A percentile compares a stretch with the other conserved stretches of the same genome.
Evolutionary conservation across 2,329 filamentous ascomycete species (phyloP).

Genomic region (Clonostachys rosea): DNA sequence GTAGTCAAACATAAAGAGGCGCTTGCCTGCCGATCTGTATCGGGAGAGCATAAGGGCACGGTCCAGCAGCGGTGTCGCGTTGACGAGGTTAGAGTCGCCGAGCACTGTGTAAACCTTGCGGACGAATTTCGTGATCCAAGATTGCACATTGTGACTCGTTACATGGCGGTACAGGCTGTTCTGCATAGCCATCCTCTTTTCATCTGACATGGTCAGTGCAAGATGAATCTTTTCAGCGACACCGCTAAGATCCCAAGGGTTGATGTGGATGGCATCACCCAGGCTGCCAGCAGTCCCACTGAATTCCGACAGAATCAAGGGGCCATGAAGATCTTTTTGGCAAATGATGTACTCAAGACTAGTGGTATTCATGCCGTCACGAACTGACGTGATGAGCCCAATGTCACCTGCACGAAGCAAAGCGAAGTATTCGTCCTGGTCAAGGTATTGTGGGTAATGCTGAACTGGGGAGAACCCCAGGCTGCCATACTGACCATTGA

Average conservation of each 20-base stretch:
- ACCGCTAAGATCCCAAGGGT: slow-evolving; percentile 86
- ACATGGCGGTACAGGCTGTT: slow-evolving; percentile 76
- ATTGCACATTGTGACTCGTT: slow-evolving; percentile 77
- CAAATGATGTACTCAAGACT: slow-evolving; percentile 92
- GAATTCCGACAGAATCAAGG: slow-evolving; percentile 92
- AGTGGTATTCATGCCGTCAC: slow-evolving; percentile 97
- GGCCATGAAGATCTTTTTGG: slow-evolving; percentile 81
- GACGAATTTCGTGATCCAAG: slow-evolving; percentile 79
- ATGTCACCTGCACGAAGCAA: slow-evolving; percentile 88
- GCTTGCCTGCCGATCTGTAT: slow-evolving; percentile 71
- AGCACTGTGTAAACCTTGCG: slow-evolving; percentile 77
- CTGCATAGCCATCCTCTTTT: slow-evolving; percentile 66
- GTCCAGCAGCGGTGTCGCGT: slow-evolving; percentile 79
- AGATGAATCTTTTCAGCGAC: slow-evolving; percentile 80
- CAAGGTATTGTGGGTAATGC: slow-evolving; percentile 91
- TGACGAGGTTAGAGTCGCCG: slow-evolving; percentile 67
- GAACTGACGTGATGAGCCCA: slow-evolving; percentile 89
- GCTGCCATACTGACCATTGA: slow-evolving; percentile 87
- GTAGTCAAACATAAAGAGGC: slow-evolving; percentile 98
- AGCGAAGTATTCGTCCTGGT: slow-evolving; percentile 88
- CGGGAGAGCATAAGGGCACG: slow-evolving; percentile 64
- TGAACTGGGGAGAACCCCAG: slow-evolving; percentile 87
- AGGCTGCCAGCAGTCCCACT: slow-evolving; percentile 88
- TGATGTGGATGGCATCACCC: slow-evolving; percentile 86
- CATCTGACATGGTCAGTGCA: slow-evolving; percentile 70